Evolutionary conservation across 257 asterid genomes (phyloP).

Genomic region (Perilla frutescens): DNA sequence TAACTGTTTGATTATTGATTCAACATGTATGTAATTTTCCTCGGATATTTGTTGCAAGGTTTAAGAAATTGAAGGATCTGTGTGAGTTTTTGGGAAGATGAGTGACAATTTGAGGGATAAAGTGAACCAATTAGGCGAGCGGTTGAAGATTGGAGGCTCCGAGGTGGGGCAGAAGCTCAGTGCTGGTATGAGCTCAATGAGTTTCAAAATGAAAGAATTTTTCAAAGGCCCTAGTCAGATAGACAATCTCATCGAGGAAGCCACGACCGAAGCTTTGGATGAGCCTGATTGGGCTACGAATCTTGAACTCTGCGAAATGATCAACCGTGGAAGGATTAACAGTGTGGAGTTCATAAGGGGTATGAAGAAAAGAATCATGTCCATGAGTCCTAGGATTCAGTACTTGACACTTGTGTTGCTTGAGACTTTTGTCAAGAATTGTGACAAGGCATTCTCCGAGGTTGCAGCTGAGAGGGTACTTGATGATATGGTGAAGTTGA

Average conservation of each 20-base stretch:
- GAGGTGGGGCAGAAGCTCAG: conserved; percentile 89
- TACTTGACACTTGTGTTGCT: conserved; percentile 86
- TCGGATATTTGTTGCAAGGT: conserved; percentile 11
- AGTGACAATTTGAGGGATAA: conserved; percentile 96
- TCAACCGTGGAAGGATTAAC: conserved; percentile 69
- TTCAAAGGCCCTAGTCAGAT: conserved; percentile 90
- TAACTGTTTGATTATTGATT: conserved; percentile 3
- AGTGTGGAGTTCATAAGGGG: conserved; percentile 83
- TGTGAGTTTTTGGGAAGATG: conserved; percentile 52
- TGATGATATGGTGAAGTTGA: conserved; percentile 96
- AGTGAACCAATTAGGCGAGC: conserved; percentile 84
- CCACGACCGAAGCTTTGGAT: conserved; percentile 86
- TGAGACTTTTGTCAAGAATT: conserved; percentile 88
- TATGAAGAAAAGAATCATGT: conserved; percentile 76
- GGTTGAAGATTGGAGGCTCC: conserved; percentile 86
- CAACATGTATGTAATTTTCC: background rate
- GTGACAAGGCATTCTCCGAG: conserved; percentile 90
- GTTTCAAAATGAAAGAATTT: conserved; percentile 92
- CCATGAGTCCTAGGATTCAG: conserved; percentile 79
- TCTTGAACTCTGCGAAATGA: conserved; percentile 94
- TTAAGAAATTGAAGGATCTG: background rate
- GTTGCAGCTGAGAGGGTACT: conserved; percentile 92
- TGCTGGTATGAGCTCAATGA: conserved; percentile 93
- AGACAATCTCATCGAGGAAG: conserved; percentile 90
- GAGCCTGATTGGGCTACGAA: conserved; percentile 95